Percentiles rank a stretch among this genome's conserved stretches.
Evolutionary conservation across 305 asterid genomes (phyloP).

Genomic region (Stenogyne calaminthoides): DNA sequence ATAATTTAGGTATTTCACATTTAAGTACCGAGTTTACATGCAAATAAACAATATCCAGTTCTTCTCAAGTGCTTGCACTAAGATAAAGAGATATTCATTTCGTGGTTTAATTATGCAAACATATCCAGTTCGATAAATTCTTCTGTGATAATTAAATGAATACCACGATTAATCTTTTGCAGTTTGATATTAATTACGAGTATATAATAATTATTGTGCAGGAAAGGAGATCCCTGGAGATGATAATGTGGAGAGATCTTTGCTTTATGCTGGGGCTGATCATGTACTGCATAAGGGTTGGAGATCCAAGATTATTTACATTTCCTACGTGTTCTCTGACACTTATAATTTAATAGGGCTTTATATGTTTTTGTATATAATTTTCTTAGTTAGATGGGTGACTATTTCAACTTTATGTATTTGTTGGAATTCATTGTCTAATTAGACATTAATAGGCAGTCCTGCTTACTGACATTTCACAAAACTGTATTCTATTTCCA

Average conservation of each 20-base stretch:
- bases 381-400: not conserved
- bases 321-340: not conserved
- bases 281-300: conserved; percentile 73
- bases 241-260: conserved; percentile 44
- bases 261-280: conserved; percentile 72
- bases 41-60: conserved; percentile 5
- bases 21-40: not conserved
- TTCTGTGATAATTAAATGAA: conserved; percentile 8
- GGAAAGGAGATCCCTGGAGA: conserved; percentile 76
- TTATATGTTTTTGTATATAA: not conserved
- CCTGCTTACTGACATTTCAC: conserved; percentile 4
- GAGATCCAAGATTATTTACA: conserved; percentile 20
- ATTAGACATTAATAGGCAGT: not conserved
- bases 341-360: not conserved
- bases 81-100: not conserved
- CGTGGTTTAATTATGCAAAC: not conserved
- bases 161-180: conserved; percentile 10
- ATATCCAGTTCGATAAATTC: not conserved
- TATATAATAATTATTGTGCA: conserved; percentile 38
- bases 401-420: not conserved
- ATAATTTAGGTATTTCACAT: not conserved
- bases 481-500: not conserved
- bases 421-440: not conserved
- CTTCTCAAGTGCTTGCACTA: not conserved
- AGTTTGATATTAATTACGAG: conserved; percentile 7